phyloP scores from a whole-genome alignment of 2,329 filamentous ascomycete species.

The Colletotrichum destructivum region DNA sequence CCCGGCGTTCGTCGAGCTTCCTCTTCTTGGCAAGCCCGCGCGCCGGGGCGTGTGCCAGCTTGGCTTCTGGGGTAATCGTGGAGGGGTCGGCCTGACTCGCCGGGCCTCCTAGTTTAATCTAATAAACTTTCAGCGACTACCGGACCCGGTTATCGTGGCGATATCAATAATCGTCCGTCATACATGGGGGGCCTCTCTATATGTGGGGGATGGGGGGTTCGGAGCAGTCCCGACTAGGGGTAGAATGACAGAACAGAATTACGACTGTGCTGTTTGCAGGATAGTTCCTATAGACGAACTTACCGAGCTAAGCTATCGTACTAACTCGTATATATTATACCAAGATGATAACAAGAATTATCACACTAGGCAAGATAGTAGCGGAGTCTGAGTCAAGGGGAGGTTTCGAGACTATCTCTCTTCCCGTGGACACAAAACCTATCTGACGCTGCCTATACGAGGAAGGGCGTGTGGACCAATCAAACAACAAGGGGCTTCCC shows the following conservation, averaged over 20 bases:
- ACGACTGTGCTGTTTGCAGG: not conserved
- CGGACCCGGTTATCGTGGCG: slow-evolving; percentile 11
- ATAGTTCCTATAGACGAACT: not conserved
- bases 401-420: no score
- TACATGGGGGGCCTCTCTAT: not conserved
- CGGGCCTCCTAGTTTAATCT: slow-evolving; percentile 13
- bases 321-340: not conserved
- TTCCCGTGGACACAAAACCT: no score
- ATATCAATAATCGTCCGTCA: slow-evolving; percentile 2
- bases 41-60: slow-evolving; percentile 8
- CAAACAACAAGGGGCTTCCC: no score
- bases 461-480: no score
- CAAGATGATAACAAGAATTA: not conserved
- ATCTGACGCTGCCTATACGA: no score
- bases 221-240: not conserved
- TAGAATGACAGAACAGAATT: slow-evolving; percentile 5
- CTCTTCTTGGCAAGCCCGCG: slow-evolving; percentile 3
- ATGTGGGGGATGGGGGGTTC: slow-evolving; percentile 14
- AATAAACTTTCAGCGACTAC: slow-evolving; percentile 27
- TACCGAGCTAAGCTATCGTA: not conserved
- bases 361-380: not conserved
- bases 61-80: slow-evolving; percentile 39
- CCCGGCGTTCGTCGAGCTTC: slow-evolving; percentile 3
- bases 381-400: not conserved
- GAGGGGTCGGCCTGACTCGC: slow-evolving; percentile 30